A percentile compares a stretch with the other conserved stretches of the same genome.
phyloP scores from a whole-genome alignment of 192 early-diverging fungal genomes.

The Globomyces pollinis-pini region DNA sequence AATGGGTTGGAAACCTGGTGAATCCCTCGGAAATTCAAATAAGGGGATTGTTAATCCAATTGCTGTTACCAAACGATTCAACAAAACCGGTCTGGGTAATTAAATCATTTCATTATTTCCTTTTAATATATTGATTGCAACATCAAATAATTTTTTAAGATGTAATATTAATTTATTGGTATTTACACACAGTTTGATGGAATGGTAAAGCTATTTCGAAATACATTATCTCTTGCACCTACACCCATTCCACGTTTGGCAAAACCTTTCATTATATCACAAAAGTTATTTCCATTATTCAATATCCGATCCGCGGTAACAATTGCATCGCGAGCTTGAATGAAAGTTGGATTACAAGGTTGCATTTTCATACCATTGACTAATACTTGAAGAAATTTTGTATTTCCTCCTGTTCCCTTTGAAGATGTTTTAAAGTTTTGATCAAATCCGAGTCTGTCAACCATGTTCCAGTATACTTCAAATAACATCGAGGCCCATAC shows the following conservation, averaged over 20 bases:
- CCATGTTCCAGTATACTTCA: slow-evolving; percentile 48
- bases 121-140: too few species aligned
- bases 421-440: not conserved
- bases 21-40: slow-evolving; percentile 16
- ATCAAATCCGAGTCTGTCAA: slow-evolving; percentile 31
- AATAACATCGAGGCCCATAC: slow-evolving; percentile 50
- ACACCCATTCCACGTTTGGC: slow-evolving; percentile 59
- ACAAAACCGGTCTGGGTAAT: slow-evolving; percentile 17
- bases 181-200: slow-evolving; percentile 13
- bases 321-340: slow-evolving; percentile 57
- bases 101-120: too few species aligned
- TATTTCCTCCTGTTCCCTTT: slow-evolving; percentile 32
- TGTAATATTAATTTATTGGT: too few species aligned
- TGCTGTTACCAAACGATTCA: slow-evolving; percentile 15
- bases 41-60: slow-evolving; percentile 21
- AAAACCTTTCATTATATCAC: slow-evolving; percentile 55
- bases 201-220: slow-evolving; percentile 4
- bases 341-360: slow-evolving; percentile 59
- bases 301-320: slow-evolving; percentile 46
- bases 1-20: slow-evolving; percentile 27
- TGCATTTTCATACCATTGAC: slow-evolving; percentile 52
- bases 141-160: too few species aligned
- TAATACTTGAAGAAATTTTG: slow-evolving; percentile 40
- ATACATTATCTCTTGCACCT: slow-evolving; percentile 15
- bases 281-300: slow-evolving; percentile 42